Conservation (phyloP, 139 green algal species). For the Chlamydomonas eustigma region DNA sequence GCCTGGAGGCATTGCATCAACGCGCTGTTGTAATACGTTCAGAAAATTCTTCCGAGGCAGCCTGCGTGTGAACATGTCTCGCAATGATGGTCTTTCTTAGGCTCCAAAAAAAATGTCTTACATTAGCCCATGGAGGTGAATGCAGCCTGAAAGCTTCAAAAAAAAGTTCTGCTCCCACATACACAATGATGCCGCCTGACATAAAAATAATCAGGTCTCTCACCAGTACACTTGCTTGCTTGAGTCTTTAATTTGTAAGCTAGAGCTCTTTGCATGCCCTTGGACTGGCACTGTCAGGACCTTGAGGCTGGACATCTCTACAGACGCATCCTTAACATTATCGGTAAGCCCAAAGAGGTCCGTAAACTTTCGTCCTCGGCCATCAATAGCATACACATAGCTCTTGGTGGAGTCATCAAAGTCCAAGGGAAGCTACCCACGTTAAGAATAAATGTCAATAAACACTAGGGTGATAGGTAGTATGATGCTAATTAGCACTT, state of each 20-base stretch:
- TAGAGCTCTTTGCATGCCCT: neutral
- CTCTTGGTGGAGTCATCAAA: conserved; percentile 10
- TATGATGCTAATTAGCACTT: too few species aligned
- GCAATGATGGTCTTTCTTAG: too few species aligned
- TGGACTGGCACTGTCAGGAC: conserved; percentile 1
- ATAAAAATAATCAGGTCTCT: too few species aligned
- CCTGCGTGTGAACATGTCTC: neutral
- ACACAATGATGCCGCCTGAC: too few species aligned
- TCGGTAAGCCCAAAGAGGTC: conserved; percentile 9
- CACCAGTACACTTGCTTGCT: neutral
- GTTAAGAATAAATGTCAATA: too few species aligned
- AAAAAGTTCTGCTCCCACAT: too few species aligned
- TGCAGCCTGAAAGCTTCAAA: too few species aligned
- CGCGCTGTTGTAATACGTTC: neutral
- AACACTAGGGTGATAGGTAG: too few species aligned
- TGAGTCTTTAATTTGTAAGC: neutral
- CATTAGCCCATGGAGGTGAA: too few species aligned
- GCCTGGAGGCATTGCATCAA: neutral
- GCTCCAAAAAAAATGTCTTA: too few species aligned
- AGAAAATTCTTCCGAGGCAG: conserved; percentile 2
- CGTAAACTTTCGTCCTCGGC: conserved; percentile 10
- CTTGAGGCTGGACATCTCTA: neutral
- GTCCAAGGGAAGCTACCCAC: neutral
- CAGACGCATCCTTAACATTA: neutral
- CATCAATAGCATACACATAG: conserved; percentile 25